Evolutionary conservation across 192 early-diverging fungal genomes (phyloP).

Genomic region (Backusella westeae): DNA sequence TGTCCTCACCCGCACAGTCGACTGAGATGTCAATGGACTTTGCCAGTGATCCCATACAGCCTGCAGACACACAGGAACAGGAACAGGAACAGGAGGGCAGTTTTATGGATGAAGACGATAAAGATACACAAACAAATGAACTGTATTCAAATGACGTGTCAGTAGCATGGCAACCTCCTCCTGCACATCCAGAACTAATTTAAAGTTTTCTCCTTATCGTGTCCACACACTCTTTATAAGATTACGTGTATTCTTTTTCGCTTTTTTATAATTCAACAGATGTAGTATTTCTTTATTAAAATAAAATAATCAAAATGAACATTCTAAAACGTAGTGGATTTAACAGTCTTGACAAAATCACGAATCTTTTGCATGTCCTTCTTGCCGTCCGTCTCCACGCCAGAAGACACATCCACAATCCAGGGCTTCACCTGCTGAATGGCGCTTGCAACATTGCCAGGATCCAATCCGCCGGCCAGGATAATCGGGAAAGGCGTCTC

Average conservation of each 20-base stretch:
- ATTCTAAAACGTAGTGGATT: constrained; percentile 28
- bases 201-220: constrained; percentile 4
- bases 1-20: constrained; percentile 10
- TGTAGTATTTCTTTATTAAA: not conserved
- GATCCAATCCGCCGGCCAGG: constrained; percentile 86
- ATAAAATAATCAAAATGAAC: not conserved
- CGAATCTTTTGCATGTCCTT: constrained; percentile 81
- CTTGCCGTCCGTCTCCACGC: constrained; percentile 76
- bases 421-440: constrained; percentile 65
- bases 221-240: not conserved
- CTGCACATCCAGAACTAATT: constrained; percentile 8
- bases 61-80: not conserved
- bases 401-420: constrained; percentile 92
- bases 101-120: not conserved
- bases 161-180: constrained; percentile 1
- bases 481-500: constrained; percentile 61
- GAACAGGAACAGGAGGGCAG: not conserved
- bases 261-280: not conserved
- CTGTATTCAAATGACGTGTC: constrained; percentile 4
- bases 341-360: constrained; percentile 66
- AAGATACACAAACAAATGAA: constrained; percentile 1
- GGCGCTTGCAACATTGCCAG: constrained; percentile 78
- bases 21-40: constrained; percentile 17
- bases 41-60: not conserved
- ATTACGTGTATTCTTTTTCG: not conserved